Evolutionary conservation across 2,329 filamentous ascomycete genomes (phyloP).

Genomic region (Dryadomyces quercus-mongolicae): DNA sequence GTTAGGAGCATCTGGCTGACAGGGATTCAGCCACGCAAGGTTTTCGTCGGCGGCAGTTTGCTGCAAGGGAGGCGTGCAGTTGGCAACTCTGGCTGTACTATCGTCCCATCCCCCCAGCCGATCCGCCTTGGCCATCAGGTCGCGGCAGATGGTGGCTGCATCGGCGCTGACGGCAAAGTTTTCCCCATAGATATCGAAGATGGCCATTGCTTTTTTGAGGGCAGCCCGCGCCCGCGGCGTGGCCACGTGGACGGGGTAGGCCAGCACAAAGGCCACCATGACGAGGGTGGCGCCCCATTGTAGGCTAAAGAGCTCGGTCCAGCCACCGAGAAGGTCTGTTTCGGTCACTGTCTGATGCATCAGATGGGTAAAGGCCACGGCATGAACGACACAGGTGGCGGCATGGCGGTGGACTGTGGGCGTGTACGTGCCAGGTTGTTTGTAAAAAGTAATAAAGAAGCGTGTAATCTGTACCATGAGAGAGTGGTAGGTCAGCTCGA

Average conservation of each 20-base stretch:
- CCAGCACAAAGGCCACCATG: conserved; percentile 21
- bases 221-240: conserved; percentile 14
- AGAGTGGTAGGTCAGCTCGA: conserved; percentile 21
- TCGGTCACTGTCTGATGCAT: conserved; percentile 17
- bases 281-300: conserved; percentile 22
- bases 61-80: not conserved
- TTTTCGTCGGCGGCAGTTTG: not conserved
- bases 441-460: conserved; percentile 18
- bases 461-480: conserved; percentile 18
- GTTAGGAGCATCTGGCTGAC: not conserved
- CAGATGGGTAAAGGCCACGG: conserved; percentile 19
- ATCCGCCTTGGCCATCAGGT: conserved; percentile 14
- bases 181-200: conserved; percentile 20
- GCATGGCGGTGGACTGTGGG: conserved; percentile 8
- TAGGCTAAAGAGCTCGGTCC: conserved; percentile 17
- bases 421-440: conserved; percentile 3
- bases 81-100: no score
- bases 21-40: conserved; percentile 14
- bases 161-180: conserved; percentile 28
- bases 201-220: conserved; percentile 25
- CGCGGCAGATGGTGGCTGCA: conserved; percentile 24
- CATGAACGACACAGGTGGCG: conserved; percentile 15
- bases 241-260: conserved; percentile 16
- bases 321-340: conserved; percentile 17
- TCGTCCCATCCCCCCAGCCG: conserved; percentile 5